Evolutionary conservation across 176 grass and related monocot genomes (phyloP).

Genomic region (Raddia distichophylla): DNA sequence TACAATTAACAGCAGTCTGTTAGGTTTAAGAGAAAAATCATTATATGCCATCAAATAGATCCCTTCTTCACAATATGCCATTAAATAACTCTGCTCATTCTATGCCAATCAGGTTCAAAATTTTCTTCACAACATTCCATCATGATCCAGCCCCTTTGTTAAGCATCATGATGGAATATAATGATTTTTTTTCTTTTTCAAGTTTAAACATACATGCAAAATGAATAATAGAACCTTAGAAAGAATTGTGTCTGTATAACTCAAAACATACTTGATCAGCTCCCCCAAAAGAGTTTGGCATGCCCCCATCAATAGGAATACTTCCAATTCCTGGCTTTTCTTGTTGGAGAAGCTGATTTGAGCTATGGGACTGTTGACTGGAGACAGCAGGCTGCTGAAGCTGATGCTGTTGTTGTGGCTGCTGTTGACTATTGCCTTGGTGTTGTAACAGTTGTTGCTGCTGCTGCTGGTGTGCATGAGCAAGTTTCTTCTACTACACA

Average conservation of each 20-base stretch:
- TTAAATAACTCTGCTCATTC: too few relatives aligned
- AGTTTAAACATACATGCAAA: slow-evolving; percentile 19
- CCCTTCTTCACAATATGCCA: too few relatives aligned
- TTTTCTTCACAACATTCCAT: too few relatives aligned
- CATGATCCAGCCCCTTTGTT: too few relatives aligned
- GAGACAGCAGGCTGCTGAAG: slow-evolving; percentile 74
- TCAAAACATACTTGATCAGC: slow-evolving; percentile 59
- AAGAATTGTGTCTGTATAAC: background rate
- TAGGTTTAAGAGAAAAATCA: background rate
- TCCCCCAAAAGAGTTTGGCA: slow-evolving; percentile 59
- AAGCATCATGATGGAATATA: too few relatives aligned
- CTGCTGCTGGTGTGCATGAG: slow-evolving; percentile 58
- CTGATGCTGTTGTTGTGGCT: slow-evolving; percentile 48
- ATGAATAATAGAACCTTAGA: slow-evolving; percentile 2
- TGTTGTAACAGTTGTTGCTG: slow-evolving; percentile 59
- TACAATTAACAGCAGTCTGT: background rate
- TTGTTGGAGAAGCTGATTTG: slow-evolving; percentile 70
- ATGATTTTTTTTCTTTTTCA: background rate
- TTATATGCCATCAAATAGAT: too few relatives aligned
- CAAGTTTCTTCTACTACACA: slow-evolving; percentile 88
- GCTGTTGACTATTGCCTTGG: slow-evolving; percentile 57
- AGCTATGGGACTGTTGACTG: slow-evolving; percentile 74
- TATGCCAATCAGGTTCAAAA: too few relatives aligned
- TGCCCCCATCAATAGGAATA: slow-evolving; percentile 66
- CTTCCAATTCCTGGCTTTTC: slow-evolving; percentile 63